Evolutionary conservation across 148 eudicot genomes (phyloP), one percentile per base, ranked within the genome.

Genomic region (Spergularia bocconei): DNA sequence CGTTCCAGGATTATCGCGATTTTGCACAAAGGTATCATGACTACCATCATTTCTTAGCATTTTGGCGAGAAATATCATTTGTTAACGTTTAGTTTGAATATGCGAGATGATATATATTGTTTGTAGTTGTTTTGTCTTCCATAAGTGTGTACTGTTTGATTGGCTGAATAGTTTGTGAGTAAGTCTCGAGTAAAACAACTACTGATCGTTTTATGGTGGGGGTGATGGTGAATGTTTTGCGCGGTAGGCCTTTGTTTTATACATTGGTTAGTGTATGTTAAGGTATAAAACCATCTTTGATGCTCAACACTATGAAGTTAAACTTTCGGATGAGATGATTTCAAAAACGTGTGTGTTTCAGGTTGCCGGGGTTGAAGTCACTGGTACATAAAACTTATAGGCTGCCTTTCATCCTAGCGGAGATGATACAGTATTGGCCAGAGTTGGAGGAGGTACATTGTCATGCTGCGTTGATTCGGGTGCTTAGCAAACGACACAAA

Each of bases 371-470:
- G 17, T 54, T 54, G 57, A 54, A 54, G 57, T 54, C 15, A 12
- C 16, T 54, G 17, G 57, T 54, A 17, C 57, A 54, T 12, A 29
- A 29, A 29, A 29, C 36, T 29, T 4, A 4, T 29, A 29, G 2
- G 36, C 36, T 54, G 57, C 17, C 57, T 54, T 54, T 2, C 57
- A 54, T 17, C 17, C 57, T 54, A 7, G 17, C 5, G 13, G 17
- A 54, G 57, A 12, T 62, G 66, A 13, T 13, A 12, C 41, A 15
- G 4, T 62, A 25, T 62, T 62, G 66, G 66, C 66, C 66, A 14
- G 66, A 62, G 66, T 62, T 62, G 66, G 36, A 29, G 17, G 66
- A 62, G 36, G 44, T 41, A 3, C 44, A 29, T 62, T 62, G 66
- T 62, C 41, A 60, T 0, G 63, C 33, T 29, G 44, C 17, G n/a